Evolutionary conservation across 495 filamentous ascomycete genomes (phyloP), one percentile per base, ranked within the genome.

Genomic region (Tuber microsphaerosporum): DNA sequence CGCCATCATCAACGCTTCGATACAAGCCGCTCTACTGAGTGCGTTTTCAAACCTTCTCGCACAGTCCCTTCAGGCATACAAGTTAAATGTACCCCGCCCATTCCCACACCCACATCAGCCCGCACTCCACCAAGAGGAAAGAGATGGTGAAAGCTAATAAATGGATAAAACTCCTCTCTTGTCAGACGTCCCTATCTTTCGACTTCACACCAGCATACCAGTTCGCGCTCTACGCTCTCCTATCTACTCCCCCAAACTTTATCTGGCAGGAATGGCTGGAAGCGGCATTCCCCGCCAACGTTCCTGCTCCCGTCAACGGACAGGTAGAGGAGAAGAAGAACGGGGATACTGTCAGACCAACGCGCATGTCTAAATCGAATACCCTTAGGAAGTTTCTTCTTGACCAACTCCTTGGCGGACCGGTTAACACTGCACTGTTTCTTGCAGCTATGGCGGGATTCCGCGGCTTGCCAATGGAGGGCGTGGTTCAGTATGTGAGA

Each of bases 171-270:
- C 61, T 75, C 51, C n/a, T 9, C n/a, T 51, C 39, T 73, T 10
- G 71, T 48, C 79, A 92, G 89, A 84, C 73, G 71, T 83, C 88
- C 26, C 81, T 88, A 56, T 78, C 83, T 14, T 83, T 96, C 75
- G 88, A 93, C 84, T 85, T 83, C 74, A 81, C 86, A 19, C 89
- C 91, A 1, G 84, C 97, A 71, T 84, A 94, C 79, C 92, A 94
- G 83, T 97, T 97, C 84, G 82, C 92, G 74, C 81, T 93, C 71
- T 97, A 91, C 85, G 87, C 90, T 71, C 82, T 93, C 42, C 77
- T 97, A 71, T 91, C 88, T 80, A 90, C 91, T 22, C 94, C 95
- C 6, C 91, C 92, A 34, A 98, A 98, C 85, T 92, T 93, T 84
- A 84, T 92, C 79, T 99, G 94, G 94, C 93, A 92, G 83, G 85